phyloP scores from a whole-genome alignment of 148 eudicot genomes.

The Chenopodium quinoa region DNA sequence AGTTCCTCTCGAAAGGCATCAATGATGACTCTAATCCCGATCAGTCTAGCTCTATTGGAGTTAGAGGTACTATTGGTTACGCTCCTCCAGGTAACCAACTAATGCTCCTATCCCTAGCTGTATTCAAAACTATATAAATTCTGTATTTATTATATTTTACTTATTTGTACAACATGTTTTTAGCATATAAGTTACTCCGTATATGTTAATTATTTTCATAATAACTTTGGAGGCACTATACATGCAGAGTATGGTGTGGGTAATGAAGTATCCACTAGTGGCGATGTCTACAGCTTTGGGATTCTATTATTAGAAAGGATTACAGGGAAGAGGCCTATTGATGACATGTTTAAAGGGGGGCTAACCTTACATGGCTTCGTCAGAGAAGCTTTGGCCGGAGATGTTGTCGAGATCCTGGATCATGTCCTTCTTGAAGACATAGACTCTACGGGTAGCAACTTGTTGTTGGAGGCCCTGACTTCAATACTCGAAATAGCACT shows the following conservation, averaged over 20 bases:
- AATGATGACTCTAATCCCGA: neutral
- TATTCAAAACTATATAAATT: too few species aligned
- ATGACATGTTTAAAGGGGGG: neutral
- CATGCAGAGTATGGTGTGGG: neutral
- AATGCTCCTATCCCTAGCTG: neutral
- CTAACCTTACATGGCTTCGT: neutral
- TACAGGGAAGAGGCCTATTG: neutral
- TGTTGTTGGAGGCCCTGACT: neutral
- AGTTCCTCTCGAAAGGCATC: conserved; percentile 11
- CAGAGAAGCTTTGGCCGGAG: neutral
- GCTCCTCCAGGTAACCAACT: conserved; percentile 30
- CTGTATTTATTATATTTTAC: too few species aligned
- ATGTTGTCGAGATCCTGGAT: neutral
- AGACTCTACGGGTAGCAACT: neutral
- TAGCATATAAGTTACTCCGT: neutral
- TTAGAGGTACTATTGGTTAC: conserved; percentile 33
- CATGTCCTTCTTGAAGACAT: neutral
- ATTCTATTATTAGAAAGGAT: neutral
- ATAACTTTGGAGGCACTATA: neutral
- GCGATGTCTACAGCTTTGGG: neutral
- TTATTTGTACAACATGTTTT: neutral
- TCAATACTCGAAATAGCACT: conserved; percentile 12
- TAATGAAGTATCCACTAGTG: neutral
- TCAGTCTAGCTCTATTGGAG: conserved; percentile 24
- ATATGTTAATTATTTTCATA: neutral